Base-by-base conservation (phyloP, 169 alveolate species). In the Cryptosporidium bovis region DNA sequence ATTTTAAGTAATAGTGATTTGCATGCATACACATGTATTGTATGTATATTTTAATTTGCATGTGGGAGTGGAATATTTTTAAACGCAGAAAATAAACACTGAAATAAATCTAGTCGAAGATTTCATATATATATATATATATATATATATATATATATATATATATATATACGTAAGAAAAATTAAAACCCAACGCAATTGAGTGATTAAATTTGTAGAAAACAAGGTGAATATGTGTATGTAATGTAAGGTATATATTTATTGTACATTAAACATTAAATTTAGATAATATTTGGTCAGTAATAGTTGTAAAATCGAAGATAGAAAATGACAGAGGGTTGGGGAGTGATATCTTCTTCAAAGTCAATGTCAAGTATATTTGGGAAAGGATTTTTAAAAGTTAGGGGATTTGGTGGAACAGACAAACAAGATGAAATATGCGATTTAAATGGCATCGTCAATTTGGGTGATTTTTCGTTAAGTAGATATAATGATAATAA, bases 281-380 rank as follows among this genome's bases (percentile, higher is more conserved):
- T 24, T 24, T 40, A 40, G 1, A 40, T 40, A 6, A 40, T 8
- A 40, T 40, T 40, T 40, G 10, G 10, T 6, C 48, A 40, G 0
- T 5, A 53, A n/a, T 12, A 7, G 7, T 53, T 20, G 4, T 66
- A 66, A 10, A 20, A 34, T 40, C 1, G n/a, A 44, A 18, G 16
- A n/a, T 44, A 69, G 51, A 50, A 34, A 60, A 77, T 77, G 87
- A 71, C 64, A 27, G 87, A 77, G 20, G 33, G 50, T 15, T 77
- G 87, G 87, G 48, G 10, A 40, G 48, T 8, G 48, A 40, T 60
- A 3, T 34, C 62, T 18, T 46, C 83, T 55, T 69, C 87, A n/a
- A 77, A 58, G 51, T 62, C 87, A 46, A 77, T 77, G 87, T 77
- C 87, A 20, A 48, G 50, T 15, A 48, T 77, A 56, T 77, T 77